Base-by-base conservation (phyloP, 2,329 filamentous ascomycete species). In the Remersonia thermophila region DNA sequence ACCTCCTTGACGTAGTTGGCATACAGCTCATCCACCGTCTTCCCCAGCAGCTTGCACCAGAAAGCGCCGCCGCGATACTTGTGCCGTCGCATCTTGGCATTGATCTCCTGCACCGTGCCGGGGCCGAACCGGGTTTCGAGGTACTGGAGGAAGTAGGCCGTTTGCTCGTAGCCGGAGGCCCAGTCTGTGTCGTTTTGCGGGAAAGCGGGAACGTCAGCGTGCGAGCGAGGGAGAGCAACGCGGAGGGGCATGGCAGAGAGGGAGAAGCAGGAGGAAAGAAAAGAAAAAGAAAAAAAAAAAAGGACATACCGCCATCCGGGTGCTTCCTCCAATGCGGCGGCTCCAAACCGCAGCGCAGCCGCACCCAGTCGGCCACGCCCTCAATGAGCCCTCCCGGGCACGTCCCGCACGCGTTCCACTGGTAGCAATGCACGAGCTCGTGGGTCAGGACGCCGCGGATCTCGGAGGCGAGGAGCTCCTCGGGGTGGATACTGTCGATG, bases 341-440 rank as follows among this genome's bases (percentile, higher is more conserved):
- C 7, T 66, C 73, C 18, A 93, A 67, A 0, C 70, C 71, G 33
- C 78, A 78, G 45, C 74, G 76, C 42, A 96, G 61, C 2, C 89
- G 72, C 16, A 96, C 87, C 73, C 84, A 96, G 59, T 96, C 91
- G 14, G 89, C 89, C 36, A 96, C 75, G 1, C 89, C 89, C 58
- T 96, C 89, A 38, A 93, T 79, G 32, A 96, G 59, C 0, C 91
- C 91, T 1, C 79, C 79, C 0, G 81, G 81, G 30, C 75, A 73
- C 4, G 62, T 62, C 2, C 66, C 67, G 14, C 49, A 62, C 2
- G 67, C 80, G 48, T 84, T 79, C 59, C 83, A 81, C 58, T 96
- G 89, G 61, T 82, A 93, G 60, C 86, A 95, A 62, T 96, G 91
- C 11, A 96, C 89, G 43, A 95, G 78, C 60, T 96, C 89, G 55